Evolutionary conservation across 2,329 filamentous ascomycete genomes (phyloP), one percentile per base, ranked within the genome.

Genomic region (Aspergillus sojae): DNA sequence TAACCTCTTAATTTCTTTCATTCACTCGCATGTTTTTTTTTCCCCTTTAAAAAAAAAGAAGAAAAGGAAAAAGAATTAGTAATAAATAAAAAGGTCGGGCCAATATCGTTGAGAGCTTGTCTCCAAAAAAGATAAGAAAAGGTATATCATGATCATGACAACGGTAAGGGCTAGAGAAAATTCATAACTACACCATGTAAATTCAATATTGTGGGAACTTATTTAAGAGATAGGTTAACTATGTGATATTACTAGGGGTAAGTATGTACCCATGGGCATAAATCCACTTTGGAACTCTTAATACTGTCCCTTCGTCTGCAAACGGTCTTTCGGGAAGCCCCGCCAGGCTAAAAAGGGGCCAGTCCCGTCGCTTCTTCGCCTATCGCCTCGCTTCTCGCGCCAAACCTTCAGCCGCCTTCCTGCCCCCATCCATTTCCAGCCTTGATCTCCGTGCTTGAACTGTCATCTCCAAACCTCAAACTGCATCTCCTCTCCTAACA

Each of bases 301-400:
- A 41, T 41, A n/a, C 39, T n/a, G 39, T 41, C 19, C 39, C 39
- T 41, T 41, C 39, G 5, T 28, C 46, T 43, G 32, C 32, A 60
- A 60, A 60, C 58, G 46, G 58, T 54, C 34, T 12, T 34, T 54
- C 58, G 58, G 58, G 46, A 53, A 53, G 58, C 59, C 53, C 59
- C 59, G 54, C 59, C 59, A 36, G 45, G 50, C 53, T 57, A 59
- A 50, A 63, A 60, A 57, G 34, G 58, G 50, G 57, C 28, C 34
- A 52, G 21, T 28, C 48, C 23, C 21, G 60, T 68, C 69, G 64
- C 61, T 67, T 69, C 66, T 39, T 73, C 67, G 72, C 62, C 71
- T 74, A 69, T 63, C 59, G 63, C 57, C 67, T 77, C 74, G 74
- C 74, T 75, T 77, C 70, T 69, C 67, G 75, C 74, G 75, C 68